Evolutionary conservation across 345 rosid species (phyloP), one percentile per base, ranked within the genome.

Genomic region (Citropsis articulata): DNA sequence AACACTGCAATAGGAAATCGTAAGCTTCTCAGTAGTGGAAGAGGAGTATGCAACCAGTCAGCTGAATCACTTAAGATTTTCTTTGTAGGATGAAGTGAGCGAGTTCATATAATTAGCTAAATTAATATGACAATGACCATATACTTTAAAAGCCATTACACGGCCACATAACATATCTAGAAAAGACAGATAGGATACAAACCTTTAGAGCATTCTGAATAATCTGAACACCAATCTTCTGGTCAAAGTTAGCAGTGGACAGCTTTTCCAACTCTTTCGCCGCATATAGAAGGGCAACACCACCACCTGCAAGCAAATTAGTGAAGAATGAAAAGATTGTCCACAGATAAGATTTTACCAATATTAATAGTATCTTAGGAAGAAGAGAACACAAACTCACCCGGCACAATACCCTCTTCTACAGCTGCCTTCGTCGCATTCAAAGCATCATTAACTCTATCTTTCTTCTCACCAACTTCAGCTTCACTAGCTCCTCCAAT

Each of bases 341-440:
- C 69, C 25, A 56, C 45, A 9, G 45, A 21, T 16, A 6, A 50
- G 74, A 21, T 48, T 53, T 53, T 31, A 71, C 18, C 27, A 50
- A 30, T 30, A 30, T 71, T 45, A 66, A 18, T 60, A 64, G 28
- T 7, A 36, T 6, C 18, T 16, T 1, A 38, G 12, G 67, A 60
- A 75, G 10, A 30, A 25, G 45, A 2, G 9, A 36, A 31, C 12
- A 50, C 27, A 48, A 59, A 50, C 14, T 74, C 85, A 93, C 99
- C 99, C 75, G 98, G 90, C 56, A 97, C 98, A 76, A 97, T 97
- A 75, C 98, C 99, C 91, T 94, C 99, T 82, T 97, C 99, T 33
- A 97, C 97, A 25, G 99, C 99, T 78, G 99, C 99, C 83, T 94
- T 94, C 7, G 99, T 94, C 40, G 98, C 98, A 87, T 97, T 96